Percentiles rank a stretch among this genome's conserved stretches.
These are phyloP conservation scores for Tephrocybe sp. DNA, from an alignment of 768 basidiomycete species.

Conservation along the genomic window DNA sequence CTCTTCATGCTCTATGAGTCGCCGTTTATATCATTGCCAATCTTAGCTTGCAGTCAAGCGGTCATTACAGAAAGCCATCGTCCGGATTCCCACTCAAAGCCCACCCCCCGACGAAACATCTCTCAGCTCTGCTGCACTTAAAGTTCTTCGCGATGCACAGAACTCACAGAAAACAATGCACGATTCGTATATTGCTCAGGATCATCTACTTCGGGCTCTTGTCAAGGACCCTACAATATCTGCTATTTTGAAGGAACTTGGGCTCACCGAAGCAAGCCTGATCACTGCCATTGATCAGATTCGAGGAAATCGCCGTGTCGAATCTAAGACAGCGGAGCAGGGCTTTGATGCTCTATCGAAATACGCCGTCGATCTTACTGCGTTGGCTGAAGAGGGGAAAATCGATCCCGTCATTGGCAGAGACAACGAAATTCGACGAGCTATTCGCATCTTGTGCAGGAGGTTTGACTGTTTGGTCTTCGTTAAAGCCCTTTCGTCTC, in stretches of 20 bases:
- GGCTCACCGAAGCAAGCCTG: slow-evolving; percentile 67
- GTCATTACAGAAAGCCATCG: slow-evolving; percentile 71
- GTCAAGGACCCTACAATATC: slow-evolving; percentile 71
- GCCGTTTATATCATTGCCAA: background rate
- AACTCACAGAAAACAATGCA: slow-evolving; percentile 80
- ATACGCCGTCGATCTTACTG: slow-evolving; percentile 84
- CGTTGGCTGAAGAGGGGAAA: slow-evolving; percentile 88
- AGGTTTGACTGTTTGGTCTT: slow-evolving; percentile 41
- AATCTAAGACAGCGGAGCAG: slow-evolving; percentile 84
- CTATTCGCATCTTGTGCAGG: slow-evolving; percentile 80
- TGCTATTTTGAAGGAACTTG: slow-evolving; percentile 71
- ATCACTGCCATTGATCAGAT: slow-evolving; percentile 78
- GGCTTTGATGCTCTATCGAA: slow-evolving; percentile 93
- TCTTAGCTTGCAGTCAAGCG: slow-evolving; percentile 61
- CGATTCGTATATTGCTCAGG: slow-evolving; percentile 91
- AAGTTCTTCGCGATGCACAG: slow-evolving; percentile 76
- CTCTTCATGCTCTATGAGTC: background rate
- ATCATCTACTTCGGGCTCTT: slow-evolving; percentile 87
- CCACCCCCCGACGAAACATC: slow-evolving; percentile 85
- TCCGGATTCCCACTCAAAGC: slow-evolving; percentile 78
- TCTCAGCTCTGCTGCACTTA: slow-evolving; percentile 53
- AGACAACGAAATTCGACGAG: slow-evolving; percentile 88
- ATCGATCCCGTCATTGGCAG: slow-evolving; percentile 95
- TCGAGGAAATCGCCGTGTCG: slow-evolving; percentile 83
- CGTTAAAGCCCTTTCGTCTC: too few relatives aligned